A percentile compares a stretch with the other conserved stretches of the same genome.
Evolutionary conservation across 495 filamentous ascomycete species (phyloP).

Genomic region (Cudoniella acicularis): DNA sequence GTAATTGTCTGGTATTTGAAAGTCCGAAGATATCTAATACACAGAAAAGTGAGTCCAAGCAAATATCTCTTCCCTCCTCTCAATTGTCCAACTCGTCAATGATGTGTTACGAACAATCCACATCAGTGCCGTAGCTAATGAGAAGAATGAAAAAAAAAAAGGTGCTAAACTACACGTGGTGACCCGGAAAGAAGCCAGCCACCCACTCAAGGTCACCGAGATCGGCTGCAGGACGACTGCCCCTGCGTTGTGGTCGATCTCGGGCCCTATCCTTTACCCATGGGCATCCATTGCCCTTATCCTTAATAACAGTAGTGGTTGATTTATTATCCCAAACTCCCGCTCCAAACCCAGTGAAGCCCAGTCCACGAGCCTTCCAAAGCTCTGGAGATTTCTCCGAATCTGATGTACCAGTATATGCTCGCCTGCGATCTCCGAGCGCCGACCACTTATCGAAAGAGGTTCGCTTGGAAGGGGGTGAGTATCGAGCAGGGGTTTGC

Average conservation of each 20-base stretch:
- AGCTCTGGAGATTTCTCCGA: conserved; percentile 39
- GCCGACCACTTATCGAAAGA: conserved; percentile 82
- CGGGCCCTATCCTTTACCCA: conserved; percentile 22
- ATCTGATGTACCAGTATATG: conserved; percentile 48
- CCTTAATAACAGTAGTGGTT: conserved; percentile 26
- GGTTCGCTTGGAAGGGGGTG: conserved; percentile 44
- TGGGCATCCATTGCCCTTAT: conserved; percentile 22
- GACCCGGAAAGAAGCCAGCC: conserved; percentile 69
- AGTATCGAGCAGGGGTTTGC: conserved; percentile 43
- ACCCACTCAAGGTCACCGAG: conserved; percentile 83
- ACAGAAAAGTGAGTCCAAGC: conserved; percentile 29
- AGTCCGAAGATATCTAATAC: conserved; percentile 29
- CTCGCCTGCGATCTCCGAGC: conserved; percentile 75
- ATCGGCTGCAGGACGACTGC: conserved; percentile 53
- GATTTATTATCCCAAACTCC: conserved; percentile 45
- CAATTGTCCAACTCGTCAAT: background rate
- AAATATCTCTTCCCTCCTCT: conserved; percentile 9
- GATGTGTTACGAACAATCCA: conserved; percentile 11
- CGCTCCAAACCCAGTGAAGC: conserved; percentile 44
- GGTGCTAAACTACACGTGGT: conserved; percentile 52
- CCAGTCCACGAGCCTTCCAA: conserved; percentile 46
- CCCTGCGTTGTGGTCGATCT: conserved; percentile 29
- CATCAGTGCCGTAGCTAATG: conserved; percentile 3
- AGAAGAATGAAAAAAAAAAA: conserved; percentile 9
- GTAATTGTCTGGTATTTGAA: conserved; percentile 30